Evolutionary conservation across 257 asterid species (phyloP).

Genomic region (Apocynum venetum): DNA sequence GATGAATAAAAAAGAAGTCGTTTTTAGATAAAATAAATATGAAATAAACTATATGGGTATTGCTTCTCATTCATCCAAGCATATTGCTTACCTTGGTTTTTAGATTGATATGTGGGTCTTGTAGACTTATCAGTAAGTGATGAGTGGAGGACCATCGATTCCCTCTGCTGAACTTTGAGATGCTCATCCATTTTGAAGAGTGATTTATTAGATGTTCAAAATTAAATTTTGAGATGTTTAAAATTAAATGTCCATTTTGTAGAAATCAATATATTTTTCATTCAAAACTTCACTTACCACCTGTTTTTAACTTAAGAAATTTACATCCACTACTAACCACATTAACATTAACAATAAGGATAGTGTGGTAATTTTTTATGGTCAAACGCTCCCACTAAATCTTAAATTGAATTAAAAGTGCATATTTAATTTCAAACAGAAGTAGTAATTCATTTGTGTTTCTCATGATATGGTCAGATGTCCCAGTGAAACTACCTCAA

Average conservation of each 20-base stretch:
- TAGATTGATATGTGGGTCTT: slow-evolving; percentile 30
- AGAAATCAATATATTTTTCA: background rate
- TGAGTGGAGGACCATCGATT: slow-evolving; percentile 39
- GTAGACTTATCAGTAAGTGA: slow-evolving; percentile 24
- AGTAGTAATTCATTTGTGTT: background rate
- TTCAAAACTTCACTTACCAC: too few species aligned
- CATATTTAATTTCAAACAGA: too few species aligned
- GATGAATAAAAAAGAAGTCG: background rate
- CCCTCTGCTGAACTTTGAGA: slow-evolving; percentile 42
- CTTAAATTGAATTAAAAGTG: too few species aligned
- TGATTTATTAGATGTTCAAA: slow-evolving; percentile 45
- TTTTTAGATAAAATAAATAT: background rate
- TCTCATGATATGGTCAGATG: background rate
- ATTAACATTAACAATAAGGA: too few species aligned
- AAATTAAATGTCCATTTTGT: too few species aligned
- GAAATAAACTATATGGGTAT: background rate
- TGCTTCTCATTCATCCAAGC: slow-evolving; percentile 11
- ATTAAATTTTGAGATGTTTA: too few species aligned
- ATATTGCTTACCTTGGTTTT: slow-evolving; percentile 43
- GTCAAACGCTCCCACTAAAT: too few species aligned
- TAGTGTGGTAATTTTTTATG: too few species aligned
- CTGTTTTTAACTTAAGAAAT: too few species aligned
- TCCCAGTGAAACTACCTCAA: background rate
- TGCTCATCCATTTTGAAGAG: slow-evolving; percentile 39
- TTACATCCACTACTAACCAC: too few species aligned